Evolutionary conservation across 176 grass and related monocot genomes (phyloP).

Genomic region (Juncus effusus): DNA sequence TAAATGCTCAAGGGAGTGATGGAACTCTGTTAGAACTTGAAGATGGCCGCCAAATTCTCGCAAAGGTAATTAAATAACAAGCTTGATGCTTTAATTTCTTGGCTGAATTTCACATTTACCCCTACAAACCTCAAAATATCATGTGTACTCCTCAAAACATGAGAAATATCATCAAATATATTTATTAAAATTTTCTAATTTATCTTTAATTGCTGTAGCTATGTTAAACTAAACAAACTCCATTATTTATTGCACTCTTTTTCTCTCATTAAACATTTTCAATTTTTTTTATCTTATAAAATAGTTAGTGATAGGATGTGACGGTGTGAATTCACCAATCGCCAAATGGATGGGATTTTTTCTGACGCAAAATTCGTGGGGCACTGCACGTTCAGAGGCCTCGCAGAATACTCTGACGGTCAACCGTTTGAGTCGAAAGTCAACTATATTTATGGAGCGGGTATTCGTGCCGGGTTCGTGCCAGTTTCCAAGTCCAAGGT

Average conservation of each 20-base stretch:
- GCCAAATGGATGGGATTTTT: conserved; percentile 95
- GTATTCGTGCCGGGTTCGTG: conserved; percentile 78
- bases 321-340: conserved; percentile 71
- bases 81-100: background rate
- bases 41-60: conserved; percentile 46
- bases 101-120: background rate
- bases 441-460: conserved; percentile 87
- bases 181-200: background rate
- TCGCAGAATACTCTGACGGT: conserved; percentile 61
- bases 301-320: conserved; percentile 83
- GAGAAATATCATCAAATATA: too few species aligned
- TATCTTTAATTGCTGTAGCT: too few species aligned
- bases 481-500: conserved; percentile 68
- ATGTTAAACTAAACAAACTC: too few species aligned
- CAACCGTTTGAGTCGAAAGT: conserved; percentile 68
- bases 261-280: too few species aligned
- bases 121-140: too few species aligned
- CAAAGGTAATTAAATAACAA: conserved; percentile 43
- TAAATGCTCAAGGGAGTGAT: conserved; percentile 47
- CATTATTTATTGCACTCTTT: too few species aligned
- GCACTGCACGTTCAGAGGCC: conserved; percentile 74
- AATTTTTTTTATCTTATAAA: too few species aligned
- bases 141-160: too few species aligned
- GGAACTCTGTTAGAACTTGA: conserved; percentile 73
- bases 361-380: conserved; percentile 75